A percentile compares a stretch with the other conserved stretches of the same genome.
phyloP scores from a whole-genome alignment of 345 rosid species.

The Bruguiera sexangula region DNA sequence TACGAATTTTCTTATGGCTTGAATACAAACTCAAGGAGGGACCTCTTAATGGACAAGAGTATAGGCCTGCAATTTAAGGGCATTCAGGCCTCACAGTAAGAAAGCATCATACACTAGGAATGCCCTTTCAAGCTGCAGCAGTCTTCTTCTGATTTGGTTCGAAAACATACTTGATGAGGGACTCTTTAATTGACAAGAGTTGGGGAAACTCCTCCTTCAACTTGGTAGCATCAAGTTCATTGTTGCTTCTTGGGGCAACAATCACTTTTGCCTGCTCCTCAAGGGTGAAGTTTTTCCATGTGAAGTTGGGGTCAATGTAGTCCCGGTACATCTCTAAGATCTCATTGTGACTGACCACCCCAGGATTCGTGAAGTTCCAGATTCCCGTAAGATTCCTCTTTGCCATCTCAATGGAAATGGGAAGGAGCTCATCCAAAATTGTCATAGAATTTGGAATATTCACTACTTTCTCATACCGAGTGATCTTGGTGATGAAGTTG shows the following conservation, averaged over 20 bases:
- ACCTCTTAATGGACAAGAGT: not conserved
- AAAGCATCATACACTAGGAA: not conserved
- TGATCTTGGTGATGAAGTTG: conserved; percentile 82
- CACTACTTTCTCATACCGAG: conserved; percentile 82
- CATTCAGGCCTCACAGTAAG: too few relatives aligned
- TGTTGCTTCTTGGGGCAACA: conserved; percentile 88
- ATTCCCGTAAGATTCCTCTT: conserved; percentile 92
- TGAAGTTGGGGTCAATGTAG: conserved; percentile 60
- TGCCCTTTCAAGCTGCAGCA: conserved; percentile 22
- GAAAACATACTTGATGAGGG: conserved; percentile 72
- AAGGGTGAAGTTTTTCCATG: conserved; percentile 84
- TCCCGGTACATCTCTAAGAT: conserved; percentile 76
- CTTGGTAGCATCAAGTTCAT: conserved; percentile 71
- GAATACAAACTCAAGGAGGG: not conserved
- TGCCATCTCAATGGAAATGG: conserved; percentile 91
- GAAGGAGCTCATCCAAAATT: conserved; percentile 81
- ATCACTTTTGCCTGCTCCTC: conserved; percentile 93
- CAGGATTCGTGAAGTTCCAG: conserved; percentile 86
- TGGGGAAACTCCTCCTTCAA: conserved; percentile 83
- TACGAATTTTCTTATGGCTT: not conserved
- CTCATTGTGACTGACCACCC: conserved; percentile 92
- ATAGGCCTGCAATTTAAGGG: not conserved
- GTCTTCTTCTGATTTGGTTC: conserved; percentile 65
- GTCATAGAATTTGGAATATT: conserved; percentile 94
- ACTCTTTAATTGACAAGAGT: conserved; percentile 74